Evolutionary conservation across 2,329 filamentous ascomycete genomes (phyloP).

Genomic region (Geosmithia putterillii): DNA sequence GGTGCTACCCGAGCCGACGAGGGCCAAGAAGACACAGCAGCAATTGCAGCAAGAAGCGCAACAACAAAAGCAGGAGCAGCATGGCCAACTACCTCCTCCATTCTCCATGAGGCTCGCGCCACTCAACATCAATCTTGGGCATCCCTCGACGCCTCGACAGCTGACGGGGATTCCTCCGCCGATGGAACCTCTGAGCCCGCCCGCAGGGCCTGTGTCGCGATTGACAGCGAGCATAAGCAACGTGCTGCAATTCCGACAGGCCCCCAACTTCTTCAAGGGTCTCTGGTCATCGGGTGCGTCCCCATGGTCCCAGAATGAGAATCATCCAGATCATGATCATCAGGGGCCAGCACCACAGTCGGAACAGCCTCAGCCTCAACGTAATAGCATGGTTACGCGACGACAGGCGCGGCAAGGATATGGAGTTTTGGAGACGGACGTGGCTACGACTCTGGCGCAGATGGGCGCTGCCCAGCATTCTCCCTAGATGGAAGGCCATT

Average conservation of each 20-base stretch:
- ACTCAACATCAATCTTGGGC: background rate
- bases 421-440: background rate
- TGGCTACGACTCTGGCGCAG: background rate
- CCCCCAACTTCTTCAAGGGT: background rate
- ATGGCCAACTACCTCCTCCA: background rate
- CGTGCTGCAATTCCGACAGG: background rate
- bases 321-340: background rate
- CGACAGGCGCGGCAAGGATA: background rate
- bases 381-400: background rate
- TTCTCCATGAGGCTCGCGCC: background rate
- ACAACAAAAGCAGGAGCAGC: background rate
- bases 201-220: constrained; percentile 7
- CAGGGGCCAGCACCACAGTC: background rate
- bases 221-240: background rate
- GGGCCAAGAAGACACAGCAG: background rate
- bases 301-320: background rate
- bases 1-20: background rate
- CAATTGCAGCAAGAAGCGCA: background rate
- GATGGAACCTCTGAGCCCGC: constrained; percentile 16
- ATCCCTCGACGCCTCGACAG: background rate
- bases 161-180: background rate
- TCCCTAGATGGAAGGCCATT: no score
- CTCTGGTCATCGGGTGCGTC: background rate
- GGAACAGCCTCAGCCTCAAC: background rate
- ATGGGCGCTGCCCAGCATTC: no score